Evolutionary conservation across 768 basidiomycete genomes (phyloP), one percentile per base, ranked within the genome.

Genomic region (Paxillus involutus): DNA sequence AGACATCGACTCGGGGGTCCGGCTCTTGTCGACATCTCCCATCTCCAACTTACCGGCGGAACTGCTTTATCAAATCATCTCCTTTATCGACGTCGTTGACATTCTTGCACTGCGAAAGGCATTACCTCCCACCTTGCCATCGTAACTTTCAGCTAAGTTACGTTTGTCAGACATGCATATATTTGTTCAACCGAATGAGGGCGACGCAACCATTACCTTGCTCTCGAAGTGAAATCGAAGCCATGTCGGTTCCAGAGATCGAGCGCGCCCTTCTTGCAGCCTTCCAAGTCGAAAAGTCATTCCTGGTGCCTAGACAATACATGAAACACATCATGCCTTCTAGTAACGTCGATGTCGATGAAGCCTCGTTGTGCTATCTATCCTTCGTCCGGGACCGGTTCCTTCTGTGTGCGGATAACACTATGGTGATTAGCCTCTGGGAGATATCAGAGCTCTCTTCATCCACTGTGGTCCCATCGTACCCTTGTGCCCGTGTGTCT

Each of bases 91-190:
- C 26, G 5, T 64, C 14, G n/a, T 30, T 13, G 55, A 59, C 16
- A 39, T 68, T 45, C 13, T 67, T 44, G 39, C 62, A 7, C 40
- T 67, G 37, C 57, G 56, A 55, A 56, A 48, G 62, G 66, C 43
- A 53, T 19, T 13, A 13, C 14, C n/a, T 8, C 35, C 36, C 33
- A 12, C 26, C 10, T 42, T 19, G 17, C 14, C 26, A 1, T 39
- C 39, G 29, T 32, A 41, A 43, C 9, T 6, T 16, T 16, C 14
- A 16, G 17, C 47, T 32, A 17, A 57, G 37, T n/a, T 51, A 16
- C 39, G 3, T 51, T 43, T 44, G 17, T 24, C 41, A 67, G 66
- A 68, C 67, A 56, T 68, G 63, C 59, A 66, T 51, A 43, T 48
- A 46, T 17, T 40, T 67, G 16, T 57, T 61, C 12, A 21, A 43